Evolutionary conservation across 495 filamentous ascomycete species (phyloP).

Genomic region (Tirmania nivea): DNA sequence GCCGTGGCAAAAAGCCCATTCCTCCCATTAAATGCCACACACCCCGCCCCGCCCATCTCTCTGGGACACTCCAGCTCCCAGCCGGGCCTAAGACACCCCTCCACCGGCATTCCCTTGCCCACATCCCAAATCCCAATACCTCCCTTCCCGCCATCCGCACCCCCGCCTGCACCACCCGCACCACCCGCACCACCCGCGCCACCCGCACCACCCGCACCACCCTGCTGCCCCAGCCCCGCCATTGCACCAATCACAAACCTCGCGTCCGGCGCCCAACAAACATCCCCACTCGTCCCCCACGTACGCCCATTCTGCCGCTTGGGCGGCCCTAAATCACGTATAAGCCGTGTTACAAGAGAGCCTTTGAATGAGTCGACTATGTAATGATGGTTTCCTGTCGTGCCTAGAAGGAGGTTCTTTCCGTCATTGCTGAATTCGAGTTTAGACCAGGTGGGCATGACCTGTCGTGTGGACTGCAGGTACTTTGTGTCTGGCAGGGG

Average conservation of each 20-base stretch:
- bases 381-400: slow-evolving; percentile 60
- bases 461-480: slow-evolving; percentile 19
- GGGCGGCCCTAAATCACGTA: slow-evolving; percentile 20
- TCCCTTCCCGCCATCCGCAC: slow-evolving; percentile 32
- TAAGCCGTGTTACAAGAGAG: slow-evolving; percentile 41
- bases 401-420: slow-evolving; percentile 61
- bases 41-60: slow-evolving; percentile 36
- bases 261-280: slow-evolving; percentile 72
- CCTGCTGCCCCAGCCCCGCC: no score
- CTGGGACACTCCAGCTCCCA: slow-evolving; percentile 33
- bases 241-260: slow-evolving; percentile 58
- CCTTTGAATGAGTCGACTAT: slow-evolving; percentile 80
- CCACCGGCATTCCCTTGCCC: slow-evolving; percentile 26
- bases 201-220: slow-evolving; percentile 19
- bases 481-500: slow-evolving; percentile 32
- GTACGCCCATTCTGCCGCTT: slow-evolving; percentile 11
- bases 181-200: slow-evolving; percentile 30
- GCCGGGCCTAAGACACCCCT: slow-evolving; percentile 41
- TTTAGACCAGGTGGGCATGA: slow-evolving; percentile 45
- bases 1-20: slow-evolving; percentile 77
- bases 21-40: slow-evolving; percentile 65
- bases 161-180: slow-evolving; percentile 28
- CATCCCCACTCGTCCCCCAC: slow-evolving; percentile 40
- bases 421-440: slow-evolving; percentile 92
- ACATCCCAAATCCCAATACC: slow-evolving; percentile 73